Evolutionary conservation across 1,284 basidiomycete species (phyloP), one percentile per base, ranked within the genome.

Genomic region (Takashimella koratensis): DNA sequence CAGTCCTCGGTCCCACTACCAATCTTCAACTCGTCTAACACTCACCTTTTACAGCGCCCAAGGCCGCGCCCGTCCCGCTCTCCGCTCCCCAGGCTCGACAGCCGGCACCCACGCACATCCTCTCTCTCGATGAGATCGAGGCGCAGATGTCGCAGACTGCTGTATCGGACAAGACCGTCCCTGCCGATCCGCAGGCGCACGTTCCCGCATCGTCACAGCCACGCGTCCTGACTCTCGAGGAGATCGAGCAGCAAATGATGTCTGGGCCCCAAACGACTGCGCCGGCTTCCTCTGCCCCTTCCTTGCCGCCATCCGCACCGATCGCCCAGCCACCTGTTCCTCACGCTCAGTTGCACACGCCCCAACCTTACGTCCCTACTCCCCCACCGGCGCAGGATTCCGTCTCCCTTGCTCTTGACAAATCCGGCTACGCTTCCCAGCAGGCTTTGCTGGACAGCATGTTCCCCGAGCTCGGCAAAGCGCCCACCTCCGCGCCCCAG

Each of bases 61-160:
- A 36, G 30, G 16, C 30, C 30, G 30, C 16, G 16, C 27, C 58
- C 3, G 36, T 67, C 11, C 49, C 62, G 21, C 67, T 59, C 75
- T 45, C 74, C 59, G 52, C 63, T 60, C 48, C 71, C 69, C 60
- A 70, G 64, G 26, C 76, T 76, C 59, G 25, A 13, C 13, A 19
- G 11, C 30, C 30, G 10, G 36, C 67, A 51, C 43, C 64, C 66
- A 8, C 78, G 78, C 82, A 84, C 36, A 82, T 84, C 26, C 84
- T 87, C 53, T 95, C 91, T 0, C 75, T 98, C 23, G 89, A 93
- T 61, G 92, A 98, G 72, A 90, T 98, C 58, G 95, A 98, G 73
- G 87, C 88, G 3, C 90, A 98, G 74, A 90, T 95, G 87, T 64
- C 75, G 13, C 59, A 62, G 3, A 60, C 69, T 20, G 52, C 60